A percentile compares a stretch with the other conserved stretches of the same genome.
These are phyloP conservation scores for Podila epigama DNA, from an alignment of 192 early-diverging fungal genomes.

Conservation along the genomic window DNA sequence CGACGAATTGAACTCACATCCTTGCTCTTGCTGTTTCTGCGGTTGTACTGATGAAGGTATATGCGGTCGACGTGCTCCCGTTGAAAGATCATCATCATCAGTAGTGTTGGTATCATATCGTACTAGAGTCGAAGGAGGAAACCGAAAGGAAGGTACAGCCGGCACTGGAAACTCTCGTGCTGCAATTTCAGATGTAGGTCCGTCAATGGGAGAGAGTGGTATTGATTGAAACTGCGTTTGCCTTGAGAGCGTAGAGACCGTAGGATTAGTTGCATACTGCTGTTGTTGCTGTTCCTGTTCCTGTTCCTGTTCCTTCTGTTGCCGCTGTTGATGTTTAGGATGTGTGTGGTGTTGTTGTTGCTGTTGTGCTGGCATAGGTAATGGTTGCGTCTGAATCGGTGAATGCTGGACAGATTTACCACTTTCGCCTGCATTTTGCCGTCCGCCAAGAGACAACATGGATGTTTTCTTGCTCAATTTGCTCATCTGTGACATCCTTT, in stretches of 20 bases:
- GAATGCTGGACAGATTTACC: not conserved
- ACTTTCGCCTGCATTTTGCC: not conserved
- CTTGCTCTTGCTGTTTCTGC: too few species aligned
- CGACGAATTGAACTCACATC: too few species aligned
- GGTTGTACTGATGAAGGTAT: not conserved
- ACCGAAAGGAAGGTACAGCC: conserved; percentile 7
- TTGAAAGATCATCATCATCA: not conserved
- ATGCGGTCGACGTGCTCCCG: not conserved
- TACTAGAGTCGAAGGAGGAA: conserved; percentile 8
- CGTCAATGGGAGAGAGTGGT: conserved; percentile 43
- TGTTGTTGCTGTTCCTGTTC: too few species aligned
- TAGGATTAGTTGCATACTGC: not conserved
- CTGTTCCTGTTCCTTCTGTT: too few species aligned
- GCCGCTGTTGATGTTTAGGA: too few species aligned
- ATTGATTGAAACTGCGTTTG: conserved; percentile 48
- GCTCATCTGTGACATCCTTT: not conserved
- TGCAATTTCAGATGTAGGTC: not conserved
- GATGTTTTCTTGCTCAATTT: conserved; percentile 19
- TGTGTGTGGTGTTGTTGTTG: too few species aligned
- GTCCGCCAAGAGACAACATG: conserved; percentile 6
- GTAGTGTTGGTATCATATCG: not conserved
- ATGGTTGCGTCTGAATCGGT: conserved; percentile 10
- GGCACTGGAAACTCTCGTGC: conserved; percentile 7
- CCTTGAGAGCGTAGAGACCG: conserved; percentile 17
- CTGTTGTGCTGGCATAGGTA: not conserved